phyloP scores from a whole-genome alignment of 805 yeast species.

The Tanozyma kutaoensis region DNA sequence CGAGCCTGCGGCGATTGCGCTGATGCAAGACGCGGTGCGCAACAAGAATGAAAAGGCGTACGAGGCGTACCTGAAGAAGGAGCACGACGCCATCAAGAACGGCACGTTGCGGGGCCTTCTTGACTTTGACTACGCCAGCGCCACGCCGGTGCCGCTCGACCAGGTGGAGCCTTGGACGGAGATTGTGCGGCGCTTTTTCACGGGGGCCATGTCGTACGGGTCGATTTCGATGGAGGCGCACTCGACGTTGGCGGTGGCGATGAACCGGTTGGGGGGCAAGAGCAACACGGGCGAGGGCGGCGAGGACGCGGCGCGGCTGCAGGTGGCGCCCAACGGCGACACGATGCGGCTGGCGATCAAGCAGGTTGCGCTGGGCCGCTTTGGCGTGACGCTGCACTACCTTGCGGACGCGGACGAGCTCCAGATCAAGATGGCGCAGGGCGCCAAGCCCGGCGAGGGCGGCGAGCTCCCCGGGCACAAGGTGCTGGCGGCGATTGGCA shows the following conservation, averaged over 20 bases:
- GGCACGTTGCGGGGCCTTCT: conserved; percentile 91
- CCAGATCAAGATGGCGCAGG: conserved; percentile 98
- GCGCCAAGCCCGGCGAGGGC: conserved; percentile 99
- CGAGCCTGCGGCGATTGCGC: conserved; percentile 90
- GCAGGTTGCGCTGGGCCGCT: conserved; percentile 96
- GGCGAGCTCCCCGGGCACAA: conserved; percentile 96
- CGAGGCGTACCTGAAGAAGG: conserved; percentile 79
- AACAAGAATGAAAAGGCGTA: conserved; percentile 91
- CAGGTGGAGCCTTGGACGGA: conserved; percentile 99
- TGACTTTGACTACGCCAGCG: conserved; percentile 70
- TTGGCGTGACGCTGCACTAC: conserved; percentile 93
- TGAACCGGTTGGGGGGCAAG: conserved; percentile 96
- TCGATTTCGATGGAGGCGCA: conserved; percentile 98
- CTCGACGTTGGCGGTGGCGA: conserved; percentile 94
- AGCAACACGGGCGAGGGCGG: conserved; percentile 99
- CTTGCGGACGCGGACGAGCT: conserved; percentile 94
- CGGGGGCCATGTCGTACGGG: conserved; percentile 99
- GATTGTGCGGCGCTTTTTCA: conserved; percentile 89
- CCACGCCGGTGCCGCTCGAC: conserved; percentile 77
- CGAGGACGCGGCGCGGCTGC: conserved; percentile 87
- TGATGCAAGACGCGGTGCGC: conserved; percentile 95
- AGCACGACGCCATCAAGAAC: conserved; percentile 79
- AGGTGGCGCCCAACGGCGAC: conserved; percentile 74
- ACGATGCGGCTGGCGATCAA: conserved; percentile 98
- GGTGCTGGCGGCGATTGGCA: conserved; percentile 78